Percentiles rank a stretch among this genome's conserved stretches.
Evolutionary conservation across 78 protist species (phyloP).

Genomic region (Diacronema lutheri): DNA sequence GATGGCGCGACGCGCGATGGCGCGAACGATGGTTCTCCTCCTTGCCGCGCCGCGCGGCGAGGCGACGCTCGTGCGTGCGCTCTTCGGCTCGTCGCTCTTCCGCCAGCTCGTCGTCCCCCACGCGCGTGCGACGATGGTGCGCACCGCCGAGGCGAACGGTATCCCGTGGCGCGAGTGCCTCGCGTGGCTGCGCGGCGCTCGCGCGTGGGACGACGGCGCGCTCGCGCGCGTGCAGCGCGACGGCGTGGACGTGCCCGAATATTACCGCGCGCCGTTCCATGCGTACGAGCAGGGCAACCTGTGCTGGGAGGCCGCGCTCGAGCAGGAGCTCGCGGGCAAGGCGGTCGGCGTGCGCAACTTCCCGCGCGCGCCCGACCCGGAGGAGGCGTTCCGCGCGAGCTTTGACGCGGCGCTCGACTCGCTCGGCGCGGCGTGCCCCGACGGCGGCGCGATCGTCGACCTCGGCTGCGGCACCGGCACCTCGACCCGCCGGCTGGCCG

Average conservation of each 20-base stretch:
- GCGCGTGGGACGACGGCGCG: too few species aligned
- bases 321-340: background rate
- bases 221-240: too few species aligned
- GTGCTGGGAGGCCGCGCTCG: constrained; percentile 12
- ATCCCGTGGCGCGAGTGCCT: background rate
- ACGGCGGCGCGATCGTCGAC: background rate
- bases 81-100: constrained; percentile 6
- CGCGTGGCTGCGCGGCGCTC: background rate
- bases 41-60: too few species aligned
- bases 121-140: background rate
- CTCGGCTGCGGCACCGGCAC: constrained; percentile 15
- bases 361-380: background rate
- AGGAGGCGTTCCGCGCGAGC: constrained; percentile 9
- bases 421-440: background rate
- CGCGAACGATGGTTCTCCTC: too few species aligned
- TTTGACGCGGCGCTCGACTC: constrained; percentile 3
- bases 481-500: constrained; percentile 13
- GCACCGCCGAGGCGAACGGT: background rate
- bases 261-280: background rate
- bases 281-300: constrained; percentile 1
- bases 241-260: background rate
- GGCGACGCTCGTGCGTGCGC: too few species aligned
- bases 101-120: background rate
- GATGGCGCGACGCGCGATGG: too few species aligned
- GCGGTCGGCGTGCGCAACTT: constrained; percentile 22